Base-by-base conservation (phyloP, 73 alveolate genomes). In the Tetrahymena malaccensis region DNA sequence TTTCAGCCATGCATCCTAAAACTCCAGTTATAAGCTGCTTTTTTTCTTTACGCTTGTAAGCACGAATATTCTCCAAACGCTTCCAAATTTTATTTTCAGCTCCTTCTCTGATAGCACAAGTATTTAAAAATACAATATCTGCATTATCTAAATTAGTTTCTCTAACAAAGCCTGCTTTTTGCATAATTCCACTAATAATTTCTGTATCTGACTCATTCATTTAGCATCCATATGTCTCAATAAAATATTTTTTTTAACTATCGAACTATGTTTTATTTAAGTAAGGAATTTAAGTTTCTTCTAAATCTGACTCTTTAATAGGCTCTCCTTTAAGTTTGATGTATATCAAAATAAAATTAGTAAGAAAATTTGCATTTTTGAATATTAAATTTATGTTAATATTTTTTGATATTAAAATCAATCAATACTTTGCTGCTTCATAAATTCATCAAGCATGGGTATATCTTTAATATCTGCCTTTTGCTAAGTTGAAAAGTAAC, bases 1-100 rank as follows among this genome's bases (percentile, higher is more conserved):
- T 94, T 94, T 97, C 99, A 56, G 99, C 99, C 99, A 98, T 97
- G 94, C 99, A 98, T 21, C 99, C 99, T 50, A 98, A 95, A 38
- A 98, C 96, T 27, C 98, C 99, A 35, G 96, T 95, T 10, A 97
- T 70, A 70, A 70, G 89, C 89, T 70, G 21, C 37, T 70, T 57
- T 38, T 96, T 98, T 44, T 94, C 56, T 57, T 95, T 93, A 38
- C 96, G 93, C 83, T 84, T 94, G 38, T 96, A 85, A 22, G 89
- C 89, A 70, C 89, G 89, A n/a, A 70, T 70, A 70, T 96, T 93
- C n/a, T 95, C 85, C 35, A 98, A 94, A 89, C 98, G 97, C 85
- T 97, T 98, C 97, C 97, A 96, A 33, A 98, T 97, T 94, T 96
- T 97, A 40, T 96, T 85, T 95, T 98, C 99, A 15, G 99, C 99